Evolutionary conservation across 2,329 filamentous ascomycete genomes (phyloP), one percentile per base, ranked within the genome.

Genomic region (Arthrinium puccinioides): DNA sequence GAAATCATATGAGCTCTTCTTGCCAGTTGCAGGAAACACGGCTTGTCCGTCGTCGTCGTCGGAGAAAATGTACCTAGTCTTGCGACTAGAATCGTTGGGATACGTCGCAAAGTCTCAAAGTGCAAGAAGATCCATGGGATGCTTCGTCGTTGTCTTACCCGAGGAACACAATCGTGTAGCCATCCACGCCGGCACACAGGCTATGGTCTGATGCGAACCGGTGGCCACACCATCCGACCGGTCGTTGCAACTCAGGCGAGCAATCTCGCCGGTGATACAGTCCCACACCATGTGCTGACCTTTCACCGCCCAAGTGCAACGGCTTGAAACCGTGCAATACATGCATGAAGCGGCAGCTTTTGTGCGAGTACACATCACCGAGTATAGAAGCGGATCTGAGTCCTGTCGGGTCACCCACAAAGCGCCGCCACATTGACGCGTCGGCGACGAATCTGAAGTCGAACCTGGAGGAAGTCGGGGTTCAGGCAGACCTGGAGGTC

Each of bases 281-380:
- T 27, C 30, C 36, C n/a, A n/a, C n/a, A n/a, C 11, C 25, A 20
- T 19, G 27, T 38, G 33, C 37, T 44, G 31, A 44, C 36, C 21
- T 31, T 29, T 32, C 32, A 26, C 11, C 5, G 4, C 16, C 28
- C 16, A 45, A 80, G 76, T 80, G 76, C 56, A 75, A 80, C 56
- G 76, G 75, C 19, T 51, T 65, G 32, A 65, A 62, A 36, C 76
- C 75, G 25, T 82, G 77, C 55, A 67, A 66, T 41, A 74, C 71
- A 18, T 82, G 77, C 56, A 59, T 63, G 30, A 79, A 75, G 58
- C 69, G 73, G 53, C 60, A 51, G 15, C 52, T 70, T 38, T 50
- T 46, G 4, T 74, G 70, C 46, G 48, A 57, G 20, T 74, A 73
- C 47, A 58, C 57, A n/a, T 45, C 61, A 41, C 48, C 53, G 36